phyloP scores from a whole-genome alignment of 495 filamentous ascomycete species.

The Annulohypoxylon moriforme region DNA sequence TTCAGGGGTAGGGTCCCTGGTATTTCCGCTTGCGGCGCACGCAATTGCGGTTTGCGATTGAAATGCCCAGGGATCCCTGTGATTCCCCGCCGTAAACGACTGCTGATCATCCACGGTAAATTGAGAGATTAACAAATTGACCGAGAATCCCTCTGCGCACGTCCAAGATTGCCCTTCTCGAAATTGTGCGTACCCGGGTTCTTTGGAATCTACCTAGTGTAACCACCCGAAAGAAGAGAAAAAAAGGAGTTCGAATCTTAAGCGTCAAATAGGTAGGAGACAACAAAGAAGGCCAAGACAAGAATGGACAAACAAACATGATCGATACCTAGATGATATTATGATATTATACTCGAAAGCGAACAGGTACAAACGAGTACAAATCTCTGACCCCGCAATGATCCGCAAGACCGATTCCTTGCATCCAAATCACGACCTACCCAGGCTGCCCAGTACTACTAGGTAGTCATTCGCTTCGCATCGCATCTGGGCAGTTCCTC shows the following conservation, averaged over 20 bases:
- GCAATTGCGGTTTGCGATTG: conserved; percentile 40
- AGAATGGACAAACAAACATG: neutral
- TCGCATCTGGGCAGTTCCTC: neutral
- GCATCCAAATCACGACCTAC: conserved; percentile 20
- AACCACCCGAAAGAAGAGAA: neutral
- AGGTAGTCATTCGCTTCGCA: neutral
- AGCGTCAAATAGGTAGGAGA: neutral
- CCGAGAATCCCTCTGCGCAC: conserved; percentile 32
- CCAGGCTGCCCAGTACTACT: neutral
- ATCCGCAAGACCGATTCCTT: conserved; percentile 34
- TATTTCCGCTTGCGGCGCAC: conserved; percentile 43
- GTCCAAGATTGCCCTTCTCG: conserved; percentile 25
- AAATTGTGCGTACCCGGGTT: conserved; percentile 24
- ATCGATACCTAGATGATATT: neutral
- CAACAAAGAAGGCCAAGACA: neutral
- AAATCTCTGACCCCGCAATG: conserved; percentile 31
- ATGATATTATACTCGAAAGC: neutral
- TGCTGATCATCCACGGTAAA: conserved; percentile 29
- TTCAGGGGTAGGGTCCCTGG: conserved; percentile 31
- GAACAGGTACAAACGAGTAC: neutral
- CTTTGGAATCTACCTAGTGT: conserved; percentile 25
- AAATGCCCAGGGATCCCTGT: conserved; percentile 30
- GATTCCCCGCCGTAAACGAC: conserved; percentile 31
- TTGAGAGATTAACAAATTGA: conserved; percentile 36
- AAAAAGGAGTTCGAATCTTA: conserved; percentile 4